Evolutionary conservation across 2,329 filamentous ascomycete genomes (phyloP).

Genomic region (Daldinia sp.): DNA sequence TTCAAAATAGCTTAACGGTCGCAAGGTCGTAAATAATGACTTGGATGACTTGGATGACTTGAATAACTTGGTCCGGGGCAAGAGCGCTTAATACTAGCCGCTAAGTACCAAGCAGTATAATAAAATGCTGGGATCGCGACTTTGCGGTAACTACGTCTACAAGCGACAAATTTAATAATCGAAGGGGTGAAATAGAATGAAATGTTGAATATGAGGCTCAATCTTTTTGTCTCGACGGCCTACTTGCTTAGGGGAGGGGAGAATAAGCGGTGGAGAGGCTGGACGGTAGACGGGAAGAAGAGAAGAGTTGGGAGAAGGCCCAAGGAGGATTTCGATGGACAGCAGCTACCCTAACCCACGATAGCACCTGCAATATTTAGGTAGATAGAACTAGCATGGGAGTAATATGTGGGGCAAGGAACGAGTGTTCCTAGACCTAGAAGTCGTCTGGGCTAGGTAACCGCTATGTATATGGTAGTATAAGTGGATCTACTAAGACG

Average conservation of each 20-base stretch:
- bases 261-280: slow-evolving; percentile 45
- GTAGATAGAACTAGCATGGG: slow-evolving; percentile 42
- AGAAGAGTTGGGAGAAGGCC: slow-evolving; percentile 44
- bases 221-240: slow-evolving; percentile 20
- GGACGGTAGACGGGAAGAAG: slow-evolving; percentile 43
- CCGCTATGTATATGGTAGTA: slow-evolving; percentile 39
- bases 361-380: slow-evolving; percentile 24
- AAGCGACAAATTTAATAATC: slow-evolving; percentile 1
- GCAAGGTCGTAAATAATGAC: slow-evolving; percentile 22
- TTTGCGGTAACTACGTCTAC: slow-evolving; percentile 1
- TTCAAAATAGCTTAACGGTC: slow-evolving; percentile 9
- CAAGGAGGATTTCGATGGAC: slow-evolving; percentile 45
- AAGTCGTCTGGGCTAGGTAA: slow-evolving; percentile 41
- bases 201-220: slow-evolving; percentile 23
- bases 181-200: slow-evolving; percentile 5
- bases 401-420: slow-evolving; percentile 43
- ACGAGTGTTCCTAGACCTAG: slow-evolving; percentile 44
- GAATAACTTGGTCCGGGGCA: slow-evolving; percentile 8
- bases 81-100: slow-evolving; percentile 26
- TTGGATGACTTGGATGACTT: no score
- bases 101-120: slow-evolving; percentile 28
- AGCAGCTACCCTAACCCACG: slow-evolving; percentile 45
- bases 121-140: slow-evolving; percentile 6
- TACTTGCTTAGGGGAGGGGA: slow-evolving; percentile 30
- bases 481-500: slow-evolving; percentile 20